phyloP scores from a whole-genome alignment of 2,329 filamentous ascomycete species.

The Orbilia quercus region DNA sequence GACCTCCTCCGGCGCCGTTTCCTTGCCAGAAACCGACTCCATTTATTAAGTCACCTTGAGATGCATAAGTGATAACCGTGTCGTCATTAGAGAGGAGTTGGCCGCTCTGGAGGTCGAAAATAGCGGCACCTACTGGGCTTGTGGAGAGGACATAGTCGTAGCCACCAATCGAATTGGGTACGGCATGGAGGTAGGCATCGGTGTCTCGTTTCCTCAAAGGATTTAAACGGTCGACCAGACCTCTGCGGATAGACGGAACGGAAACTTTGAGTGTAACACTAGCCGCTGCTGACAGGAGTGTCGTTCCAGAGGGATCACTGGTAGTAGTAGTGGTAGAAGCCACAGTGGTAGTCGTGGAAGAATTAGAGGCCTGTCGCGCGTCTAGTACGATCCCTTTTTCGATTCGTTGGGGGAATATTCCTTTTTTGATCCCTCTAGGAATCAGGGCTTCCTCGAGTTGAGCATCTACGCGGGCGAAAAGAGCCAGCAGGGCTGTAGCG shows the following conservation, averaged over 20 bases:
- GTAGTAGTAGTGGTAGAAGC: not conserved
- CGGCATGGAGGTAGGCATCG: not conserved
- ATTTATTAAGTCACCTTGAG: slow-evolving; percentile 1
- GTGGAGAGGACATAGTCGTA: slow-evolving; percentile 9
- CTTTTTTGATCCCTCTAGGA: not conserved
- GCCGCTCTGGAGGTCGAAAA: slow-evolving; percentile 10
- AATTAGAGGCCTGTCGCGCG: not conserved
- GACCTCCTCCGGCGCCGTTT: slow-evolving; percentile 9
- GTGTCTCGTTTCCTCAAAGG: not conserved
- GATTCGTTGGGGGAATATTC: slow-evolving; percentile 5
- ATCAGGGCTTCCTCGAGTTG: slow-evolving; percentile 1
- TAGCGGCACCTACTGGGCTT: not conserved
- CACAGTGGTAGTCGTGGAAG: not conserved
- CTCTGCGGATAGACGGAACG: not conserved
- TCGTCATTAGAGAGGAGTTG: slow-evolving; percentile 9
- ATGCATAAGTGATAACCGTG: slow-evolving; percentile 16
- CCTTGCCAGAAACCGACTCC: slow-evolving; percentile 28
- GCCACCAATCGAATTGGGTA: not conserved
- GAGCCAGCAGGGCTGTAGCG: slow-evolving; percentile 7
- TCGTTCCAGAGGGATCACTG: not conserved
- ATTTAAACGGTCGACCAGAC: not conserved
- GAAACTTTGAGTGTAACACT: slow-evolving; percentile 11
- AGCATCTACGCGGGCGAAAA: slow-evolving; percentile 9
- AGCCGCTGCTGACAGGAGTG: not conserved
- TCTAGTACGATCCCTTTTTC: not conserved